Percentiles rank a stretch among this genome's conserved stretches.
Conservation (phyloP, 768 basidiomycete genomes). For the Auriscalpium orientale region DNA sequence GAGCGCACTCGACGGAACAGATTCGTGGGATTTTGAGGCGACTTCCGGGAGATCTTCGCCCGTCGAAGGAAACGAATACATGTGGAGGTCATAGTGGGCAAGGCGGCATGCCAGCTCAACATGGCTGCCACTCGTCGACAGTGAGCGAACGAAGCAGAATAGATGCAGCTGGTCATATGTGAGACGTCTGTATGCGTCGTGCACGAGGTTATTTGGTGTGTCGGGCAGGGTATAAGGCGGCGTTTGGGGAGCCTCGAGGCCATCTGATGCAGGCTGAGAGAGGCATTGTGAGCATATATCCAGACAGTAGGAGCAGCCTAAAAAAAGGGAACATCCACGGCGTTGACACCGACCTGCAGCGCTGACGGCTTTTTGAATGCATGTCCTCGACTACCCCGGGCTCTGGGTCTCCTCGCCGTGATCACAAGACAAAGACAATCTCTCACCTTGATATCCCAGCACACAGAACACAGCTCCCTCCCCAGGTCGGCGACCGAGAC, state of each 20-base stretch:
- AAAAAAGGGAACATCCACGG: too few relatives aligned
- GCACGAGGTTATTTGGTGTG: constrained; percentile 36
- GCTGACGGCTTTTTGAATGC: neutral
- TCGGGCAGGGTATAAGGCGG: constrained; percentile 5
- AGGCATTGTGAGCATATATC: neutral
- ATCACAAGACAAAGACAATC: neutral
- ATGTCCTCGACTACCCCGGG: too few relatives aligned
- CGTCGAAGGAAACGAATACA: constrained; percentile 51
- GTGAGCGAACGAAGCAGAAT: constrained; percentile 64
- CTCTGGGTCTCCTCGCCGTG: too few relatives aligned
- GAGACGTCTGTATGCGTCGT: constrained; percentile 63
- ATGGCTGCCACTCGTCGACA: constrained; percentile 59
- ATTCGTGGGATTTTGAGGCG: neutral
- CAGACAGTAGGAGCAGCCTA: too few relatives aligned
- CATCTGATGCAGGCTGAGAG: too few relatives aligned
- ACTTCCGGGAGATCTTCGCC: neutral
- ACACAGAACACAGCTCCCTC: neutral
- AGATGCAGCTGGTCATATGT: constrained; percentile 61
- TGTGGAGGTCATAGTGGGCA: constrained; percentile 67
- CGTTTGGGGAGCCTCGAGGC: neutral
- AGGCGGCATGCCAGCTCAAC: constrained; percentile 63
- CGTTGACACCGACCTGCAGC: too few relatives aligned
- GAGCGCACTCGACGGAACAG: neutral
- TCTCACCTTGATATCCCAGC: constrained; percentile 2
- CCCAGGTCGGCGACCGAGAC: neutral